phyloP scores from a whole-genome alignment of 495 filamentous ascomycete genomes.

The Podospora anserina region DNA sequence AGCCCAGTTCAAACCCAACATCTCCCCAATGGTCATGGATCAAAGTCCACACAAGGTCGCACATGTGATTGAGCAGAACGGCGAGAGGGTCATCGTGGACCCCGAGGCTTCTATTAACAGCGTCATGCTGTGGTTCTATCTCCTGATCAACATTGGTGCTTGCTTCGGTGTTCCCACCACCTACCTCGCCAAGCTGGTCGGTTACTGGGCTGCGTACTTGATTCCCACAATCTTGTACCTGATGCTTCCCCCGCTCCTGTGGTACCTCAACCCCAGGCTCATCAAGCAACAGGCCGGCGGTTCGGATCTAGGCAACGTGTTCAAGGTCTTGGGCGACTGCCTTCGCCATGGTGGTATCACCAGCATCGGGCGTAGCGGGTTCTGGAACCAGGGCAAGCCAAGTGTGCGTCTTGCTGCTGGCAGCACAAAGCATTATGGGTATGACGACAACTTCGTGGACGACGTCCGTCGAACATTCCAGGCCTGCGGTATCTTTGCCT shows the following conservation, averaged over 20 bases:
- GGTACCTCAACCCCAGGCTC: conserved; percentile 50
- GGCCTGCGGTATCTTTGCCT: conserved; percentile 57
- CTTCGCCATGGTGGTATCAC: conserved; percentile 54
- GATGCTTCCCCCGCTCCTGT: conserved; percentile 52
- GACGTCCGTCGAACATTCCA: conserved; percentile 58
- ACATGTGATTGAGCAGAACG: conserved; percentile 43
- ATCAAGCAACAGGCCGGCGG: conserved; percentile 51
- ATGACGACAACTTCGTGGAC: conserved; percentile 56
- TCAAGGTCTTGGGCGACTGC: conserved; percentile 53
- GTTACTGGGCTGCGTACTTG: conserved; percentile 69
- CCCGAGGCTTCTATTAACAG: conserved; percentile 58
- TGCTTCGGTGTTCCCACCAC: conserved; percentile 53
- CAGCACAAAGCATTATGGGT: conserved; percentile 35
- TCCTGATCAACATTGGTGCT: conserved; percentile 64
- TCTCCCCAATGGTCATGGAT: conserved; percentile 59
- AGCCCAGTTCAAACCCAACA: conserved; percentile 64
- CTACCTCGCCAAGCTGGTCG: conserved; percentile 52
- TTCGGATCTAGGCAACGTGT: conserved; percentile 53
- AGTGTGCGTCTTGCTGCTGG: conserved; percentile 52
- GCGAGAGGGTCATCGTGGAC: conserved; percentile 58
- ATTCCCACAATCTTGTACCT: conserved; percentile 63
- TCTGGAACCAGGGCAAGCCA: conserved; percentile 65
- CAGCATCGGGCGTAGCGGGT: conserved; percentile 52
- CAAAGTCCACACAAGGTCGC: conserved; percentile 51
- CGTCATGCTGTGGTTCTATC: conserved; percentile 63